A percentile compares a stretch with the other conserved stretches of the same genome.
Conservation (phyloP, 2,329 filamentous ascomycete genomes). For the Fusarium miscanthi region DNA sequence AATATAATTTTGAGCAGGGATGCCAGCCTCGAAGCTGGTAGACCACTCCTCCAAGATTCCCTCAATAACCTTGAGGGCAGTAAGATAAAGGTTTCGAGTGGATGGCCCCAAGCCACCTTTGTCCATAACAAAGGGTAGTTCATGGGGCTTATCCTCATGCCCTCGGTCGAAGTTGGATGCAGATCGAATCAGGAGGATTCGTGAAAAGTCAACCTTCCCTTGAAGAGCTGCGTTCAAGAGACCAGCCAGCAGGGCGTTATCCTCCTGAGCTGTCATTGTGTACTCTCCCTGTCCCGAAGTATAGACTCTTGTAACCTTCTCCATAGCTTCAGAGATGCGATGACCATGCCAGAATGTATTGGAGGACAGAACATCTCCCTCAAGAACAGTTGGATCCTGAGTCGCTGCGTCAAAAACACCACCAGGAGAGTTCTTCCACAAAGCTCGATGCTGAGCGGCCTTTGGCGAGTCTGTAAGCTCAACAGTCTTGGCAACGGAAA, state of each 20-base stretch:
- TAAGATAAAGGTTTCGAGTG: conserved; percentile 30
- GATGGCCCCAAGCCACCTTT: conserved; percentile 36
- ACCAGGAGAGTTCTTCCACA: conserved; percentile 10
- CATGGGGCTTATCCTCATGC: conserved; percentile 28
- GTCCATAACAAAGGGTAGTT: conserved; percentile 37
- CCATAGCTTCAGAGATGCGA: conserved; percentile 34
- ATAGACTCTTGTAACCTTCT: conserved; percentile 28
- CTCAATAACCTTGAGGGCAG: conserved; percentile 20
- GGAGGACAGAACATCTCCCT: conserved; percentile 36
- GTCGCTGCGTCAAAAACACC: conserved; percentile 9
- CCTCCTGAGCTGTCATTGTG: conserved; percentile 40
- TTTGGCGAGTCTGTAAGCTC: conserved; percentile 8
- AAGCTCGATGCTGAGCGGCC: conserved; percentile 9
- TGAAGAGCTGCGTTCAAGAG: conserved; percentile 28
- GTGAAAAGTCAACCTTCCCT: conserved; percentile 29
- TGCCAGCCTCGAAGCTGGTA: conserved; percentile 14
- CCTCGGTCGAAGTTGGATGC: conserved; percentile 37
- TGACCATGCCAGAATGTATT: conserved; percentile 40
- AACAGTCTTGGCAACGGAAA: conserved; percentile 2
- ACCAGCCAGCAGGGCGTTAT: conserved; percentile 30
- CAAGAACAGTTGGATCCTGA: conserved; percentile 8
- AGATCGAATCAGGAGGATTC: conserved; percentile 31
- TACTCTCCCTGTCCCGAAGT: conserved; percentile 27
- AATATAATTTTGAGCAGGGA: conserved; percentile 25
- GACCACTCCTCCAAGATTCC: conserved; percentile 23